Evolutionary conservation across 805 yeast species (phyloP), one percentile per base, ranked within the genome.

Genomic region (Candida nonsorbophila): DNA sequence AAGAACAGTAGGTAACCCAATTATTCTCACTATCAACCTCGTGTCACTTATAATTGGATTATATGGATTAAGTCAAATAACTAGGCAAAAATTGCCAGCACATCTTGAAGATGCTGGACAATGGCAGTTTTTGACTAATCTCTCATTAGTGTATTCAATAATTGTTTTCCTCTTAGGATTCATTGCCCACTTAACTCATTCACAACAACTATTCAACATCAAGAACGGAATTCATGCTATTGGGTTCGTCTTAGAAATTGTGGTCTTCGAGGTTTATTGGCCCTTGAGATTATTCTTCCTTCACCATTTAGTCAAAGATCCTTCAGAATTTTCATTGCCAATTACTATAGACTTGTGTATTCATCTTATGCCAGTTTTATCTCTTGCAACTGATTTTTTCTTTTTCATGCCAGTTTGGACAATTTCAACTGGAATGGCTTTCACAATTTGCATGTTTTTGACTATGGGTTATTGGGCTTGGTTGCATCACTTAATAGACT

Each of bases 231-330:
- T 69, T 18, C 70, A 77, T 35, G 77, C 84, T 1, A 45, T 74
- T 22, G 75, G 78, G 0, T 52, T 79, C 25, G 72, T 76, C 0
- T 43, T 77, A 11, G 88, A 81, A 47, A 57, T 69, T 7, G 62
- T 81, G 13, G 86, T 83, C 11, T 64, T 84, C 0, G 19, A 57
- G 2, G 72, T 82, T 10, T 83, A 83, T 49, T 83, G 92, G 90
- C 75, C 79, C 0, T 62, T 82, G 39, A 59, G 77, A 38, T 33
- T 80, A 11, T 72, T 76, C 43, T 67, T 69, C 28, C 45, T 69
- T 20, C 56, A 60, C 13, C 46, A 77, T 30, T 77, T 82, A 21
- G 53, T 71, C 28, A 41, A 50, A 10, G 60, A 58, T 29, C 55
- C 54, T 8, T 37, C 33, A 4, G 55, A 40, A 5, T 40, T 50